Evolutionary conservation across 805 yeast species (phyloP), one percentile per base, ranked within the genome.

Genomic region (Saccharomycopsis amapae): DNA sequence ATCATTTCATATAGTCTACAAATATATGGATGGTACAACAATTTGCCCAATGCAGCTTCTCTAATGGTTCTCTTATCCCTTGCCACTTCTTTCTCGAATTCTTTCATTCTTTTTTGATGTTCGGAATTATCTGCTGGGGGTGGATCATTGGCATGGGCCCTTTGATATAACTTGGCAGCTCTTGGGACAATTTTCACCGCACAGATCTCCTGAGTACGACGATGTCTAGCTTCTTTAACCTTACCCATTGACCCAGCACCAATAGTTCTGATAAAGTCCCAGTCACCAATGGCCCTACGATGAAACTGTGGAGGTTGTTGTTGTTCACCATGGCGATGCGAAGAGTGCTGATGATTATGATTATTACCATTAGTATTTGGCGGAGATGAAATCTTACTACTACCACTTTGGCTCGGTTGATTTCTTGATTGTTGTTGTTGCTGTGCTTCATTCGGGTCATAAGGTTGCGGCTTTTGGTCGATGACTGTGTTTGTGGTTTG

Each of bases 211-310:
- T 75, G 77, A 1, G 96, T 86, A 30, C 78, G 64, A 54, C 84
- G 76, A 66, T 89, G 95, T 57, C 78, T 81, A 1, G 97, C 97
- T 33, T 93, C 70, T 65, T 93, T 93, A 41, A 93, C 99, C 62
- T 90, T 94, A 49, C 99, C 99, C 98, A 93, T 93, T 0, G 96
- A 87, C 2, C 99, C 98, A 2, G 97, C 96, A 36, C 99, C 99
- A 38, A 93, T 85, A 2, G 96, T 88, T 63, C 87, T 87, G 48
- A 85, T 73, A 56, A 90, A 89, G 56, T 86, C 95, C 98, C 98
- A 90, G 54, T 93, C 96, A 12, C 97, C 98, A 45, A 90, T 82
- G 3, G 95, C 75, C 49, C 82, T 83, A 53, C 97, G 77, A 61
- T 88, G 90, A 55, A 85, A 84, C 55, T 42, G 54, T 26, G 44